phyloP scores from a whole-genome alignment of 1,284 basidiomycete species.

The Rugosomyces carneus region DNA sequence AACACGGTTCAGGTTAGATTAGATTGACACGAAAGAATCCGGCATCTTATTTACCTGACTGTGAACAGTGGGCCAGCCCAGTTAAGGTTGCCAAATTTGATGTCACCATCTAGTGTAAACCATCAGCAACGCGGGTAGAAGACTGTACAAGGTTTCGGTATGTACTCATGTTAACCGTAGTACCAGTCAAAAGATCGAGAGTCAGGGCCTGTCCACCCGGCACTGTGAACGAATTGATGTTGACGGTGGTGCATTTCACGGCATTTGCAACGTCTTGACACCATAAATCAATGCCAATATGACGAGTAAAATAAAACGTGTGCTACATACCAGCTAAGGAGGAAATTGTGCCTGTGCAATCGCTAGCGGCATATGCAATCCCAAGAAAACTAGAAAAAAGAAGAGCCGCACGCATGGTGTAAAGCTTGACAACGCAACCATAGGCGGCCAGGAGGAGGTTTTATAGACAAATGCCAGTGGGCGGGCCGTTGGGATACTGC shows the following conservation, averaged over 20 bases:
- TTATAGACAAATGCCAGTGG: neutral
- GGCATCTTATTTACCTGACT: slow-evolving; percentile 23
- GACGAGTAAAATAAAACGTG: too few relatives aligned
- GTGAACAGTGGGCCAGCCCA: slow-evolving; percentile 43
- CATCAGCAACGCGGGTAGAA: slow-evolving; percentile 7
- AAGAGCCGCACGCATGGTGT: slow-evolving; percentile 7
- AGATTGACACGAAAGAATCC: neutral
- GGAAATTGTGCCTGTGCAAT: slow-evolving; percentile 37
- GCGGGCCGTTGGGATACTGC: slow-evolving; percentile 6
- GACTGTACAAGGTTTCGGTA: slow-evolving; percentile 10
- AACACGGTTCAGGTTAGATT: neutral
- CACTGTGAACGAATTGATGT: slow-evolving; percentile 42
- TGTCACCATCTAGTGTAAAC: slow-evolving; percentile 33
- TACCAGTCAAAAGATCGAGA: slow-evolving; percentile 31
- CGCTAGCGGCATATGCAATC: slow-evolving; percentile 11
- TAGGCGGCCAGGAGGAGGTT: neutral
- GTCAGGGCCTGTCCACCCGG: slow-evolving; percentile 37
- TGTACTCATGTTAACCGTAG: slow-evolving; percentile 42
- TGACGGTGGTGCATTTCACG: slow-evolving; percentile 40
- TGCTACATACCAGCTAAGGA: slow-evolving; percentile 26
- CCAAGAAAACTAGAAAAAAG: slow-evolving; percentile 6
- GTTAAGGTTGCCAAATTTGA: slow-evolving; percentile 36
- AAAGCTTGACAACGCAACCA: neutral
- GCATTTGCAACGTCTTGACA: slow-evolving; percentile 34
- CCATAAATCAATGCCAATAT: neutral